phyloP scores from a whole-genome alignment of 129 eudicot genomes.

The Rutidosis leptorrhynchoides region DNA sequence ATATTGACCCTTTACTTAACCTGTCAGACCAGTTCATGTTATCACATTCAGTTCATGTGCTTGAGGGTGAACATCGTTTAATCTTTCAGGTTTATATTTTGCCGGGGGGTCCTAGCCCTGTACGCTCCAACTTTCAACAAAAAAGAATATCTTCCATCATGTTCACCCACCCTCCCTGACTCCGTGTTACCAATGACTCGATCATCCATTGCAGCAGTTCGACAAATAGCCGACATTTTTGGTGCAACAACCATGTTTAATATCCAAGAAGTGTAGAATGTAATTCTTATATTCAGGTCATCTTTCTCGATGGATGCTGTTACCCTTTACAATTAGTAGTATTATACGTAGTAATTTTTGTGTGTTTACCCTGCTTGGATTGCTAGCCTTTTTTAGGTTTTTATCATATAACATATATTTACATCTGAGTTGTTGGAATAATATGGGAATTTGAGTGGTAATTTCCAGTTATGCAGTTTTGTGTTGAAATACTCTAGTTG shows the following conservation, averaged over 20 bases:
- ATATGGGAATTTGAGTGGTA: slow-evolving; percentile 8
- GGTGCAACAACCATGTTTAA: slow-evolving; percentile 61
- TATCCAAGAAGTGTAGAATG: slow-evolving; percentile 26
- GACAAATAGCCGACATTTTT: slow-evolving; percentile 56
- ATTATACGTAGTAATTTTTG: not conserved
- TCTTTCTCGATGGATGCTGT: not conserved
- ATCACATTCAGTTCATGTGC: slow-evolving; percentile 2
- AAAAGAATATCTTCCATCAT: slow-evolving; percentile 66
- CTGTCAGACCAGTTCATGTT: not conserved
- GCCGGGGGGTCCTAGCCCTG: slow-evolving; percentile 59
- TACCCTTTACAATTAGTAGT: not conserved
- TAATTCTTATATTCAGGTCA: not conserved
- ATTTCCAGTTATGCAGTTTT: not conserved
- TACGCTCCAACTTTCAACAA: slow-evolving; percentile 53
- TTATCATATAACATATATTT: not conserved
- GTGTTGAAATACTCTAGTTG: not conserved
- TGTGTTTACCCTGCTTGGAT: not conserved
- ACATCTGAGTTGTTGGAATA: slow-evolving; percentile 17
- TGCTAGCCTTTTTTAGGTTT: not conserved
- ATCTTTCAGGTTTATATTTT: slow-evolving; percentile 73
- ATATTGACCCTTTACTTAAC: slow-evolving; percentile 2
- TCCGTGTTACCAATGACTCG: slow-evolving; percentile 43
- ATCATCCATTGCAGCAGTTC: slow-evolving; percentile 37
- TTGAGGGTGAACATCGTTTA: not conserved
- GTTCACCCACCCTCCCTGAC: slow-evolving; percentile 75